These are phyloP conservation scores for Setaria italica DNA, from an alignment of 202 grass and related monocot species.

Conservation along the genomic window DNA sequence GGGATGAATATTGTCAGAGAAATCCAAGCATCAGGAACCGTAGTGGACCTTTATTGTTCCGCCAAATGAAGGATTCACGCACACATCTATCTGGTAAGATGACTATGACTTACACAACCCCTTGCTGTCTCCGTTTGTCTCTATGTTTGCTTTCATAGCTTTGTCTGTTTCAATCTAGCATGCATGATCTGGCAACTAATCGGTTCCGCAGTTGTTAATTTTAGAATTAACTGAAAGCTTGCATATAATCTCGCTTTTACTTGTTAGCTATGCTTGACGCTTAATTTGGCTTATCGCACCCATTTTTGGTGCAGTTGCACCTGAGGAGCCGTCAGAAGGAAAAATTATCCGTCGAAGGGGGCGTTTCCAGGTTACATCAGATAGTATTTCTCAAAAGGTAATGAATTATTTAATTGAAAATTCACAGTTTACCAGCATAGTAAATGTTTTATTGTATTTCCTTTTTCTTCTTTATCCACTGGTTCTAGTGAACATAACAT, in stretches of 20 bases:
- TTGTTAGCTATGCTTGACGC: constrained; percentile 15
- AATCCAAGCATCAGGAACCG: constrained; percentile 62
- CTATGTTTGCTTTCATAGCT: background rate
- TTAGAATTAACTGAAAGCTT: constrained; percentile 24
- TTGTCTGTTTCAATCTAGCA: constrained; percentile 2
- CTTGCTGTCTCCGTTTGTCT: background rate
- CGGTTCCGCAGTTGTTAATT: background rate
- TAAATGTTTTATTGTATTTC: background rate
- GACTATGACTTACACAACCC: background rate
- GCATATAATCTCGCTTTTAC: constrained; percentile 5
- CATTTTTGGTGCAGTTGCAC: constrained; percentile 42
- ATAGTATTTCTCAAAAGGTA: constrained; percentile 81
- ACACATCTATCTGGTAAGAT: constrained; percentile 66
- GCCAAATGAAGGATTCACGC: constrained; percentile 66
- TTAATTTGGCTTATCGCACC: constrained; percentile 24
- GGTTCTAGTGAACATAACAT: background rate
- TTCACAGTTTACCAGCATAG: constrained; percentile 1
- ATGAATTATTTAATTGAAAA: constrained; percentile 23
- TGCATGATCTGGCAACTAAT: constrained; percentile 32
- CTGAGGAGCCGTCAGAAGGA: constrained; percentile 68
- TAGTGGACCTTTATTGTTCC: constrained; percentile 73
- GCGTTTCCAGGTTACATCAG: constrained; percentile 90
- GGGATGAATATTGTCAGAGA: constrained; percentile 67
- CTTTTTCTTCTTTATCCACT: constrained; percentile 23
- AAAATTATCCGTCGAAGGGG: constrained; percentile 78